Evolutionary conservation across 345 rosid species (phyloP).

Genomic region (Lenwebbia sp.): DNA sequence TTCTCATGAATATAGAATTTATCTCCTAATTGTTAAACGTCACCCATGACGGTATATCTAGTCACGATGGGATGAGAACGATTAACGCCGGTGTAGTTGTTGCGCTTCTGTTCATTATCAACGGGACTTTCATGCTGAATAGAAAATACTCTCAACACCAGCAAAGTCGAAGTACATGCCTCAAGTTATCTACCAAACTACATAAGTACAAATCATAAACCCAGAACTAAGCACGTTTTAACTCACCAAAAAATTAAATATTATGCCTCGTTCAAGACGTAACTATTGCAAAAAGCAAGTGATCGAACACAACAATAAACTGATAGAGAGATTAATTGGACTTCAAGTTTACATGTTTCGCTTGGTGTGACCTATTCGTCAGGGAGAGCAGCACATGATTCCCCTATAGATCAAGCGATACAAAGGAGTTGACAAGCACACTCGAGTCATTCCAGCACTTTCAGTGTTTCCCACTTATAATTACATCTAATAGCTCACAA

Average conservation of each 20-base stretch:
- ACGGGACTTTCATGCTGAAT: neutral
- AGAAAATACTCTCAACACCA: neutral
- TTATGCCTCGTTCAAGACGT: neutral
- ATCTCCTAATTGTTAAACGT: neutral
- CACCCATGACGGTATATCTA: neutral
- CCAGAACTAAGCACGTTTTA: neutral
- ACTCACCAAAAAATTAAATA: neutral
- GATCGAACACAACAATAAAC: too few relatives aligned
- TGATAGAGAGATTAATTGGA: neutral
- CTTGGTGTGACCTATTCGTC: neutral
- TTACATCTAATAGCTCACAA: too few relatives aligned
- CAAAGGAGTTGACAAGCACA: neutral
- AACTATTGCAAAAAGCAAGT: neutral
- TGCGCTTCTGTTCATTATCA: neutral
- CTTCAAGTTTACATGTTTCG: neutral
- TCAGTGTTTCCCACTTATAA: neutral
- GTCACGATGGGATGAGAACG: neutral
- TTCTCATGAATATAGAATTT: neutral
- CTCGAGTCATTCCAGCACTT: neutral
- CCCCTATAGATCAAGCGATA: too few relatives aligned
- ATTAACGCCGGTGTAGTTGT: neutral
- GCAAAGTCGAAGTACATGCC: neutral
- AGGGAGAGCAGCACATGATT: neutral
- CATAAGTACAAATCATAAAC: neutral
- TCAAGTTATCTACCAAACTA: neutral